Conservation (phyloP, 1,284 basidiomycete genomes). For the Chalciporus sp. region DNA sequence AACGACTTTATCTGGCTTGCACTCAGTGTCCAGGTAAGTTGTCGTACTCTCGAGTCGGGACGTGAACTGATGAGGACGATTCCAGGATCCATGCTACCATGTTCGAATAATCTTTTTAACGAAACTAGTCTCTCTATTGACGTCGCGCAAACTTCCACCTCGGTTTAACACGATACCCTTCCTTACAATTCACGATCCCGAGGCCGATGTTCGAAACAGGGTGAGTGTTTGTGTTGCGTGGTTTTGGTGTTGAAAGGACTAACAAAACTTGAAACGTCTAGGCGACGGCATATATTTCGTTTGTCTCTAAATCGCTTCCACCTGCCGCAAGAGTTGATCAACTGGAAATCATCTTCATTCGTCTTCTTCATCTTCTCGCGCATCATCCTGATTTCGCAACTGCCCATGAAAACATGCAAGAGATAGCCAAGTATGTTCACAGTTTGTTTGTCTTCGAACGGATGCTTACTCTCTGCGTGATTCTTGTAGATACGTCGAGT, state of each 20-base stretch:
- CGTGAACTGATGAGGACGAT: neutral
- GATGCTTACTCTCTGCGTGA: neutral
- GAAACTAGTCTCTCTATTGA: slow-evolving; percentile 71
- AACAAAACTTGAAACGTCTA: slow-evolving; percentile 24
- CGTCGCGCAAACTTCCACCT: slow-evolving; percentile 62
- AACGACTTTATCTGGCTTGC: slow-evolving; percentile 73
- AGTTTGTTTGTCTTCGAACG: neutral
- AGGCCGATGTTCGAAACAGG: slow-evolving; percentile 70
- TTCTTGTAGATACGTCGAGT: slow-evolving; percentile 76
- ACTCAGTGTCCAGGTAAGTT: slow-evolving; percentile 72
- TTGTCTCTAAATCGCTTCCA: slow-evolving; percentile 48
- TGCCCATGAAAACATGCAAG: slow-evolving; percentile 63
- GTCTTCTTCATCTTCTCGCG: slow-evolving; percentile 85
- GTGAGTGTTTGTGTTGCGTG: slow-evolving; percentile 37
- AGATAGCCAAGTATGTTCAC: slow-evolving; percentile 68
- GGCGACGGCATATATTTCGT: slow-evolving; percentile 62
- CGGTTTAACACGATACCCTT: slow-evolving; percentile 87
- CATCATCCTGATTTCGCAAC: slow-evolving; percentile 91
- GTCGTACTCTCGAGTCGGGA: neutral
- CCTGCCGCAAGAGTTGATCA: slow-evolving; percentile 63
- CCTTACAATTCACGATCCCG: slow-evolving; percentile 90
- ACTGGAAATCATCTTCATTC: slow-evolving; percentile 84
- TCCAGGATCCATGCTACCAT: slow-evolving; percentile 84
- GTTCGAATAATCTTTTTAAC: slow-evolving; percentile 81
- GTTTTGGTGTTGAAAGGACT: neutral